Base-by-base conservation (phyloP, 495 filamentous ascomycete species). In the Aspergillus haitiensis region DNA sequence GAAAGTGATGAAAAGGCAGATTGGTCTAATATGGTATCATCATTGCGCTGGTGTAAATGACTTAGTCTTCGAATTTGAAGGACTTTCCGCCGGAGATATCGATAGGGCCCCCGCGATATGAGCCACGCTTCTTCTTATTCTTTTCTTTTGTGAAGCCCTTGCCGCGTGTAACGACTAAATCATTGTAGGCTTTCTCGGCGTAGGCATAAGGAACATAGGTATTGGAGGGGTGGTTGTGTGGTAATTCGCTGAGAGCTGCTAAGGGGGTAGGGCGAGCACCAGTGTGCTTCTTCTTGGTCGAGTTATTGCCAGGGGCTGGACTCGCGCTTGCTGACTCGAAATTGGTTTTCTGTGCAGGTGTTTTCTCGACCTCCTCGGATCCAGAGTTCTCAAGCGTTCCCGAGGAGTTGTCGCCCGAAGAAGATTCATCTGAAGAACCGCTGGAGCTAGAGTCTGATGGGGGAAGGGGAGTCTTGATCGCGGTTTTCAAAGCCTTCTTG, bases 121-220 rank as follows among this genome's bases (percentile, higher is more conserved):
- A 89, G 48, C 95, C 95, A 65, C 90, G 74, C 75, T 80, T 81
- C 80, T 90, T 89, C 81, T 98, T 99, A 73, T 99, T 97, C 86
- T 99, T 99, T 78, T 98, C 95, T 82, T 99, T 99, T 55, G 93
- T 99, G 77, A 99, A 99, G 12, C 91, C 90, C 78, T 96, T 98
- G 56, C 95, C 95, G 70, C 87, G 91, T 31, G 93, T 97, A 27
- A 96, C 84, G 33, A 88, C 90, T 51, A 99, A 75, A 70, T 97
- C 93, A 58, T 88, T 81, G 64, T 89, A 89, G 36, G 95, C 95
- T 53, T 85, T 85, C 53, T 93, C 86, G 6, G 93, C 92, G 69
- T 97, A 99, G 39, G 91, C 91, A 64, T 96, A 91, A 5, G 85
- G 74, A 35, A 88, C 79, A 70, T 93, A 97, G 5, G 82, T 81